phyloP scores from a whole-genome alignment of 805 yeast species.

The Yamadazyma olivae region DNA sequence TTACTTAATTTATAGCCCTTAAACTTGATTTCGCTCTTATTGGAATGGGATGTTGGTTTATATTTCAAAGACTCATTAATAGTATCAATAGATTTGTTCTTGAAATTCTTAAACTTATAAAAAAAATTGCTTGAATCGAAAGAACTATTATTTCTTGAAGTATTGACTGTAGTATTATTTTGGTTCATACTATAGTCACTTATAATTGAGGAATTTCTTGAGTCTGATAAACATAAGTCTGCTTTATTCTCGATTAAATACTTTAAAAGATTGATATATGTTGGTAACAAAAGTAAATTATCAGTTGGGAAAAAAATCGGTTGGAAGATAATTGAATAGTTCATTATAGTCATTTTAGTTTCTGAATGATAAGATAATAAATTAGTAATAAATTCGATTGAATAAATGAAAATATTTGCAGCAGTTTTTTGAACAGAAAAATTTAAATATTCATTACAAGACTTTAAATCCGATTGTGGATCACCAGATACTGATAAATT shows the following conservation, averaged over 20 bases:
- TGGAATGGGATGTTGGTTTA: not conserved
- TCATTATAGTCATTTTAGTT: slow-evolving; percentile 27
- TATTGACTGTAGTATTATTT: not conserved
- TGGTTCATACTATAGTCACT: not conserved
- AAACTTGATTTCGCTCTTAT: slow-evolving; percentile 1
- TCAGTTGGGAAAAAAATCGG: slow-evolving; percentile 23
- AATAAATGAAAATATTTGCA: slow-evolving; percentile 9
- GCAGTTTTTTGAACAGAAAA: not conserved
- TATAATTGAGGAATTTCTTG: slow-evolving; percentile 1
- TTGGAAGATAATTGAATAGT: slow-evolving; percentile 29
- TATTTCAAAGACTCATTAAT: slow-evolving; percentile 11
- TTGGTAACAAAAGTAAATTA: slow-evolving; percentile 13
- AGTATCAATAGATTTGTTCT: slow-evolving; percentile 13
- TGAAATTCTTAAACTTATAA: slow-evolving; percentile 12
- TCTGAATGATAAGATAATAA: slow-evolving; percentile 15
- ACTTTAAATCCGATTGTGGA: slow-evolving; percentile 1
- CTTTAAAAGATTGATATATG: slow-evolving; percentile 16
- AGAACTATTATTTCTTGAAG: not conserved
- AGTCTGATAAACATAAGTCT: not conserved
- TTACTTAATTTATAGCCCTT: slow-evolving; percentile 10
- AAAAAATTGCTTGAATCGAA: slow-evolving; percentile 4
- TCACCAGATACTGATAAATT: slow-evolving; percentile 1
- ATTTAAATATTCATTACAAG: slow-evolving; percentile 4
- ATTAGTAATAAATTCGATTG: slow-evolving; percentile 13
- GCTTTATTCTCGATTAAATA: slow-evolving; percentile 16